Evolutionary conservation across 441 rosid genomes (phyloP), one percentile per base, ranked within the genome.

Genomic region (Jatropha podagrica): DNA sequence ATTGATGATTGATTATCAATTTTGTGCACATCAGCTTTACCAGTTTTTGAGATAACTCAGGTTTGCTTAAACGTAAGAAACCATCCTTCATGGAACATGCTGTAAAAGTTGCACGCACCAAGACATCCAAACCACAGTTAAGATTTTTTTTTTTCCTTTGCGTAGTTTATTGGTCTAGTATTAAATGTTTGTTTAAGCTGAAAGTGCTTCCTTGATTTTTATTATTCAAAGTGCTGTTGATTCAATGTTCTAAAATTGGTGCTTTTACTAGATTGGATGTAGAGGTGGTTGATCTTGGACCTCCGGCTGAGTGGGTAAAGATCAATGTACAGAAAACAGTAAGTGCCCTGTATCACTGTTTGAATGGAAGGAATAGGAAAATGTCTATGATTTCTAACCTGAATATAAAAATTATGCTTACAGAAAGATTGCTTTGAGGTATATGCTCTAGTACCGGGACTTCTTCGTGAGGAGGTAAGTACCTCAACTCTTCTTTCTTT

Each of bases 281-380:
- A 3, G 94, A 82, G 68, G 83, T 93, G 73, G 76, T 86, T 75
- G 96, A 90, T 77, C 80, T 84, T 78, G 97, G 94, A 72, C 82
- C 90, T 17, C 87, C 89, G 75, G 92, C 94, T 80, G 97, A 90
- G 73, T 93, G 98, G 98, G 98, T 93, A 86, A 93, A 93, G 87
- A 82, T 93, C 80, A 93, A 73, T 81, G 97, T 91, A 75, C 88
- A 80, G 72, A 90, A 83, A 83, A 81, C 83, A 17, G 98, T 93
- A 81, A 76, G 80, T 79, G 66, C 17, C 32, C 42, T 54, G 48
- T 59, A 58, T 32, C 38, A 8, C 13, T 46, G 7, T 42, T 66
- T 12, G 42, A 46, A 5, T 56, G 0, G 14, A 65, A 44, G 18
- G 26, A n/a, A 63, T 8, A 8, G 37, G 3, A 2, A 42, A 42